These are phyloP conservation scores for Coemansia umbellata DNA, from an alignment of 192 early-diverging fungal genomes.

Conservation along the genomic window DNA sequence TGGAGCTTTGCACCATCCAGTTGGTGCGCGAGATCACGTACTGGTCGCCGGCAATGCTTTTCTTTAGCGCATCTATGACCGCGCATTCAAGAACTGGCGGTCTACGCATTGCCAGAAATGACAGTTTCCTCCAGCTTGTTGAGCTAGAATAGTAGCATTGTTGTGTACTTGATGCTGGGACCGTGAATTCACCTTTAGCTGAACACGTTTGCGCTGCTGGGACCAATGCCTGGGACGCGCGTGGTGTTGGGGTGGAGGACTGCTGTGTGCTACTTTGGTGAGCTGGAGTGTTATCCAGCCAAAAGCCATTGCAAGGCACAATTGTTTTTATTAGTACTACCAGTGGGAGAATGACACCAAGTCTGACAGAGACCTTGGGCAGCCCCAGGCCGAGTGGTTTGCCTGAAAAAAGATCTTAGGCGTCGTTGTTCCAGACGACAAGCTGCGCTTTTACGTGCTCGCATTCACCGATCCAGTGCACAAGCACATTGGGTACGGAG, in stretches of 20 bases:
- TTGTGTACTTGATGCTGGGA: constrained; percentile 80
- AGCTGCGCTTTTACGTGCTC: constrained; percentile 79
- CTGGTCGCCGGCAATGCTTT: constrained; percentile 52
- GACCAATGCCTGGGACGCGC: constrained; percentile 75
- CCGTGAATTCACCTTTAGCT: constrained; percentile 97
- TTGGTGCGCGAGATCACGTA: constrained; percentile 88
- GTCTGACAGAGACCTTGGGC: not conserved
- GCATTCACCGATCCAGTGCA: constrained; percentile 87
- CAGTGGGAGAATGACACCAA: constrained; percentile 85
- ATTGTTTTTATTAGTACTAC: constrained; percentile 91
- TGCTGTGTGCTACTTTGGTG: constrained; percentile 76
- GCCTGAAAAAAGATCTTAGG: constrained; percentile 36
- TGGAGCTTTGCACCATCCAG: constrained; percentile 97
- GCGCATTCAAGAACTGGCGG: constrained; percentile 81
- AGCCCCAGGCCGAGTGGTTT: constrained; percentile 26
- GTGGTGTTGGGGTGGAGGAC: constrained; percentile 94
- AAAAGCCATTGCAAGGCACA: constrained; percentile 80
- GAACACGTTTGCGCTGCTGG: constrained; percentile 90
- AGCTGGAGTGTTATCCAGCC: constrained; percentile 99
- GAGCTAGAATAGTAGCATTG: constrained; percentile 72
- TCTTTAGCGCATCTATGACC: constrained; percentile 81
- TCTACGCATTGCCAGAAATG: constrained; percentile 62
- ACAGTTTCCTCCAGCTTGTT: constrained; percentile 86
- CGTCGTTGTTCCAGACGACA: constrained; percentile 68
- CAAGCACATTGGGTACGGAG: constrained; percentile 64